These are phyloP conservation scores for Tremellales sp. DNA, from an alignment of 1,284 basidiomycete genomes.

Conservation along the genomic window DNA sequence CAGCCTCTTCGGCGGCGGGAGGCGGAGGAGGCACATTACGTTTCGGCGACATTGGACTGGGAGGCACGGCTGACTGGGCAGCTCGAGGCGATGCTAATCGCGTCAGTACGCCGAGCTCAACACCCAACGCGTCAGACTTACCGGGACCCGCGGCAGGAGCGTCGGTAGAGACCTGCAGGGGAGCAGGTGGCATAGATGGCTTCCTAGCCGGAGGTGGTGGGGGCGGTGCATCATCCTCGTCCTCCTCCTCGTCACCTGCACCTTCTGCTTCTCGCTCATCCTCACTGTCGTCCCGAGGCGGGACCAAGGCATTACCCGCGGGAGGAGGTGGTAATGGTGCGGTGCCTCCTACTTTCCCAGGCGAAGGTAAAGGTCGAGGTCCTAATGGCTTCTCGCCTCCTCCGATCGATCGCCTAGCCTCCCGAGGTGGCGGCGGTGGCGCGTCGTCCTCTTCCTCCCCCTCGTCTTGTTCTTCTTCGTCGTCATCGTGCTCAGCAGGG, in stretches of 20 bases:
- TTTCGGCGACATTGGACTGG: background rate
- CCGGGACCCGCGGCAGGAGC: slow-evolving; percentile 1
- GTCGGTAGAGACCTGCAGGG: slow-evolving; percentile 11
- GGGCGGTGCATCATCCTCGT: slow-evolving; percentile 7
- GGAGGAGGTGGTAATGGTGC: slow-evolving; percentile 19
- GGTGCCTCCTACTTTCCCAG: slow-evolving; percentile 5
- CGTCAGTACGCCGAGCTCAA: background rate
- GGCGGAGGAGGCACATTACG: slow-evolving; percentile 1
- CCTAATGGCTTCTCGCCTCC: slow-evolving; percentile 14
- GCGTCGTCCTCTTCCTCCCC: slow-evolving; percentile 14
- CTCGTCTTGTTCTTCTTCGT: slow-evolving; percentile 14
- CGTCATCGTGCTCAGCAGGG: slow-evolving; percentile 11
- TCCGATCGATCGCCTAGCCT: slow-evolving; percentile 8
- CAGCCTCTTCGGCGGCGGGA: slow-evolving; percentile 2
- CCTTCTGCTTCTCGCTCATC: slow-evolving; percentile 26
- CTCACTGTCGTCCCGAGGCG: slow-evolving; percentile 27
- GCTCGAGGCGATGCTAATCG: slow-evolving; percentile 4
- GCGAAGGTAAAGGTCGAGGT: slow-evolving; percentile 23
- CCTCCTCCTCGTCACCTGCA: slow-evolving; percentile 9
- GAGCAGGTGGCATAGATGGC: slow-evolving; percentile 14
- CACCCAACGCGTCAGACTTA: background rate
- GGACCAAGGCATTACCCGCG: slow-evolving; percentile 14
- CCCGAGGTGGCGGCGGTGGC: slow-evolving; percentile 18
- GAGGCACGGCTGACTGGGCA: slow-evolving; percentile 3
- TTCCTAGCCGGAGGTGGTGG: slow-evolving; percentile 14